Evolutionary conservation across 1,139 yeast genomes (phyloP).

Genomic region (Geotrichum cucujoidarum): DNA sequence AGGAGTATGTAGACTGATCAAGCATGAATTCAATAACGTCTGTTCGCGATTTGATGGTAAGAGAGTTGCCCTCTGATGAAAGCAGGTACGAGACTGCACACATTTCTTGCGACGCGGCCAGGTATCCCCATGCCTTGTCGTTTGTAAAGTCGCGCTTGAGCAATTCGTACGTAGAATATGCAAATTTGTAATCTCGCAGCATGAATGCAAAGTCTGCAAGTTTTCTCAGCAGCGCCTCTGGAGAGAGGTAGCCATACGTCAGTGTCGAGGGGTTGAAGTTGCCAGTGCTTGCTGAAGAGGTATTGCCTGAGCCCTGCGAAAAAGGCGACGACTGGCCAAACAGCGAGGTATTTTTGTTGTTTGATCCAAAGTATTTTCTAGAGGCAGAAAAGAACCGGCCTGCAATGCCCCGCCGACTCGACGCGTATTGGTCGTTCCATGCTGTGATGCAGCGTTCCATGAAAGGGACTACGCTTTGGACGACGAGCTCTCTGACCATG

Average conservation of each 20-base stretch:
- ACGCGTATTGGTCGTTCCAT: conserved; percentile 75
- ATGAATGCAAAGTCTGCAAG: conserved; percentile 91
- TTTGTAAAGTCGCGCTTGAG: conserved; percentile 71
- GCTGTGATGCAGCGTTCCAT: conserved; percentile 67
- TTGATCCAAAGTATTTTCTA: conserved; percentile 46
- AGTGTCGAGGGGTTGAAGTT: conserved; percentile 45
- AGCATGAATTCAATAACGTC: conserved; percentile 62
- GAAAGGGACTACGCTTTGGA: conserved; percentile 61
- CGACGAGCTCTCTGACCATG: conserved; percentile 51
- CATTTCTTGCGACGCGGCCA: conserved; percentile 86
- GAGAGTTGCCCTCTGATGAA: conserved; percentile 40
- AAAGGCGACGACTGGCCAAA: conserved; percentile 32
- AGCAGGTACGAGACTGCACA: conserved; percentile 68
- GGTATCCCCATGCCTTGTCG: conserved; percentile 77
- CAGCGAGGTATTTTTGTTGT: conserved; percentile 27
- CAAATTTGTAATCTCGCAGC: conserved; percentile 79
- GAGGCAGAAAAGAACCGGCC: conserved; percentile 70
- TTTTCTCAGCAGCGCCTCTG: conserved; percentile 73
- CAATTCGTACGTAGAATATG: conserved; percentile 78
- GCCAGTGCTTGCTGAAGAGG: conserved; percentile 18
- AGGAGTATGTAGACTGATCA: conserved; percentile 61
- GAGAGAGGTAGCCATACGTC: conserved; percentile 54
- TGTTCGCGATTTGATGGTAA: conserved; percentile 54
- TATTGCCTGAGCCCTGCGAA: conserved; percentile 27
- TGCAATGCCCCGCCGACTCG: conserved; percentile 66